Evolutionary conservation across 208 protist species (phyloP).

Genomic region (Leishmania aethiopica): DNA sequence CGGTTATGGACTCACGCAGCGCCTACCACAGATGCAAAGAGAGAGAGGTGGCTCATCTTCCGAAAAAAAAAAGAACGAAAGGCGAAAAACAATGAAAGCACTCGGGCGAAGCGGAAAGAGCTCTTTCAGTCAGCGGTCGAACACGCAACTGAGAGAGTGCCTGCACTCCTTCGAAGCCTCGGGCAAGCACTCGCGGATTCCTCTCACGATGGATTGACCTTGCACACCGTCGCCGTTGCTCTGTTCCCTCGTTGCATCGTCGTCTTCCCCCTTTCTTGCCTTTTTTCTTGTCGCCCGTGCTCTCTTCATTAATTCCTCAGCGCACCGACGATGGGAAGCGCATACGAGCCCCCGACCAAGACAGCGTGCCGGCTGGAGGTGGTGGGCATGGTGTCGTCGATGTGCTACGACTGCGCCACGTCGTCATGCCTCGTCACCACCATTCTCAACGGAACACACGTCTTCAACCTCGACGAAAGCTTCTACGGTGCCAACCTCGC

Average conservation of each 20-base stretch:
- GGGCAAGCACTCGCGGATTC: neutral
- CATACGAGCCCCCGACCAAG: slow-evolving; percentile 27
- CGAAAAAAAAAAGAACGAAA: neutral
- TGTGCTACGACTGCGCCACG: slow-evolving; percentile 31
- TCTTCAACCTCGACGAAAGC: slow-evolving; percentile 46
- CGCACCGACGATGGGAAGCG: slow-evolving; percentile 7
- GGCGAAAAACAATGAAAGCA: neutral
- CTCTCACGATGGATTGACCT: neutral
- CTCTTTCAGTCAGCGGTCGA: neutral
- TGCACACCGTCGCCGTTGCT: too few relatives aligned
- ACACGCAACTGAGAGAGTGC: too few relatives aligned
- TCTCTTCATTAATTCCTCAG: neutral
- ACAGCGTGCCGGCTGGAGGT: slow-evolving; percentile 48
- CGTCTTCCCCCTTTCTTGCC: neutral
- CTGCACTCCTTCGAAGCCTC: neutral
- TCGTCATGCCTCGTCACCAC: slow-evolving; percentile 55
- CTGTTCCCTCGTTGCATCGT: neutral
- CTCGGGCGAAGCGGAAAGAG: neutral
- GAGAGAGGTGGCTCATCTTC: neutral
- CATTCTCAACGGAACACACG: slow-evolving; percentile 48
- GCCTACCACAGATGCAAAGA: neutral
- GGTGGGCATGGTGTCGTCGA: slow-evolving; percentile 40
- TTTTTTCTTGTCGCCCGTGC: neutral
- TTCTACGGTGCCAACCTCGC: slow-evolving; percentile 41
- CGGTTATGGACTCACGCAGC: too few relatives aligned